phyloP scores from a whole-genome alignment of 148 eudicot genomes.

The Vaccinium darrowii region DNA sequence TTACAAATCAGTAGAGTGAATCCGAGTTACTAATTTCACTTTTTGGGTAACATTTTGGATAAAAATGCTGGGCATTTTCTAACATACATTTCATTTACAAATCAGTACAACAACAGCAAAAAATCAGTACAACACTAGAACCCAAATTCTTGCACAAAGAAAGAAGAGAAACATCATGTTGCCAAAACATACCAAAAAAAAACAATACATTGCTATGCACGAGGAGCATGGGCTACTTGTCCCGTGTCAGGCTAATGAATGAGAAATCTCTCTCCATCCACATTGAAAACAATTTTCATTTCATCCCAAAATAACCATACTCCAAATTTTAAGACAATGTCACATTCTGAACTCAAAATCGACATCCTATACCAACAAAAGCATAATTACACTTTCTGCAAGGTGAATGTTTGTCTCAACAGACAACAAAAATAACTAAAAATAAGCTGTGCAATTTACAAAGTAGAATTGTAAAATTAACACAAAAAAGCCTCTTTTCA shows the following conservation, averaged over 20 bases:
- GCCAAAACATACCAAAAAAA: not conserved
- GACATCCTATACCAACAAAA: not conserved
- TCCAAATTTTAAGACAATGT: too few relatives aligned
- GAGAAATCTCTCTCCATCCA: not conserved
- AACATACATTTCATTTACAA: too few relatives aligned
- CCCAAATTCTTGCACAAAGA: not conserved
- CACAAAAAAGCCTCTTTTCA: not conserved
- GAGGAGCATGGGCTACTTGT: not conserved
- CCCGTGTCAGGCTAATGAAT: not conserved
- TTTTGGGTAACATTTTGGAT: too few relatives aligned
- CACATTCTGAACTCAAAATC: not conserved
- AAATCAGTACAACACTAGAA: too few relatives aligned
- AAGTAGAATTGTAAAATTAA: not conserved
- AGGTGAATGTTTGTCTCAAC: not conserved
- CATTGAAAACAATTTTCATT: not conserved
- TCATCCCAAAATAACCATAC: not conserved
- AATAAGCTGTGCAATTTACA: not conserved
- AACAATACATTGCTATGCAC: not conserved
- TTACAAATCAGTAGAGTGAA: too few relatives aligned
- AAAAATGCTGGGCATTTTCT: too few relatives aligned
- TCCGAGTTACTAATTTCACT: too few relatives aligned
- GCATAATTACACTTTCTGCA: slow-evolving; percentile 1
- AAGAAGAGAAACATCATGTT: too few relatives aligned
- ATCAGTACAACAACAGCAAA: too few relatives aligned
- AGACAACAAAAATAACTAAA: not conserved